Percentiles rank a stretch among this genome's conserved stretches.
Conservation (phyloP, 163 green algal species). For the Coccomyxa subellipsoidea region DNA sequence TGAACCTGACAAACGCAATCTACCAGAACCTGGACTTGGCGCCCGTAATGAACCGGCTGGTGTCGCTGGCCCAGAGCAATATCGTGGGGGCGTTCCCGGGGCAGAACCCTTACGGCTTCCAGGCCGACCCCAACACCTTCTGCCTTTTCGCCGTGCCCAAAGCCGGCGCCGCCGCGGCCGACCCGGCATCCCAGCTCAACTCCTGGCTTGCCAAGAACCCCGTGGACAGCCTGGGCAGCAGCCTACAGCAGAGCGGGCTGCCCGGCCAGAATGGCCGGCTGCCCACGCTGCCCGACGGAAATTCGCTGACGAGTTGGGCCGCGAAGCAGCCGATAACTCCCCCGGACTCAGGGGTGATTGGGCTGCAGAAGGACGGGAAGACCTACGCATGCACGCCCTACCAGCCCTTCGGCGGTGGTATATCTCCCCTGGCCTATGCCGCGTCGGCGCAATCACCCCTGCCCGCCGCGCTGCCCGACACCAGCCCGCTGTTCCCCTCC, state of each 20-base stretch:
- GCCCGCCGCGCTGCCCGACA: background rate
- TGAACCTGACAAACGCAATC: background rate
- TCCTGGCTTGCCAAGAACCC: background rate
- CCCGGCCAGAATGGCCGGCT: background rate
- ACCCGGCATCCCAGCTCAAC: background rate
- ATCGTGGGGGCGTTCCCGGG: slow-evolving; percentile 1
- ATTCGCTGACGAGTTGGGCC: background rate
- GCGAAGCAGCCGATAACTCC: background rate
- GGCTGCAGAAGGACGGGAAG: slow-evolving; percentile 5
- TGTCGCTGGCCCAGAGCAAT: slow-evolving; percentile 9
- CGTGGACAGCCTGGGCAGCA: background rate
- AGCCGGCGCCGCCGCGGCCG: background rate
- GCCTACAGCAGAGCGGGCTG: background rate
- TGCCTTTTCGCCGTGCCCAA: slow-evolving; percentile 10
- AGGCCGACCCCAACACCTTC: slow-evolving; percentile 13
- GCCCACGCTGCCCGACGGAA: background rate
- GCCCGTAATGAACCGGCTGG: background rate
- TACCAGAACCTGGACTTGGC: slow-evolving; percentile 10
- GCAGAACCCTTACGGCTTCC: slow-evolving; percentile 8
- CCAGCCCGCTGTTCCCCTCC: background rate
- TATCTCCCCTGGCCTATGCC: background rate
- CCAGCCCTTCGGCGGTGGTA: background rate
- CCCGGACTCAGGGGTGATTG: background rate
- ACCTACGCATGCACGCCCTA: slow-evolving; percentile 3
- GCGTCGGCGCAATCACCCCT: background rate